Conservation (phyloP, 2,329 filamentous ascomycete genomes). For the Neurospora crassa region DNA sequence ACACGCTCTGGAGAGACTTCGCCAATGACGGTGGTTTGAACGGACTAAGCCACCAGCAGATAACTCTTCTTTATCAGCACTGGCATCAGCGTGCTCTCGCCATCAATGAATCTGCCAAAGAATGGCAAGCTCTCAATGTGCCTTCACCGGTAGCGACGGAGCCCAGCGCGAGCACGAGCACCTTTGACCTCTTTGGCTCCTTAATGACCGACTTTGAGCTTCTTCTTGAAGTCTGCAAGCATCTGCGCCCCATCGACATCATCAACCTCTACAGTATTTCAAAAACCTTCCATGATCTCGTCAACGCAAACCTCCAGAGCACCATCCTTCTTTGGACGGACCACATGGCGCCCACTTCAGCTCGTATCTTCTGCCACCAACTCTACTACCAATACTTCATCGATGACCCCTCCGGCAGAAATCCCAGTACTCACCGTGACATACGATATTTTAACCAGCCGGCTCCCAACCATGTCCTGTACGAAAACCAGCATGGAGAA, state of each 20-base stretch:
- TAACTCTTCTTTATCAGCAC: not conserved
- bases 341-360: constrained; percentile 44
- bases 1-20: not conserved
- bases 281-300: constrained; percentile 48
- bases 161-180: not conserved
- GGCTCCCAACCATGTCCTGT: not conserved
- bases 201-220: constrained; percentile 40
- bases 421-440: constrained; percentile 19
- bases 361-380: constrained; percentile 49
- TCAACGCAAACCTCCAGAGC: constrained; percentile 50
- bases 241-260: constrained; percentile 46
- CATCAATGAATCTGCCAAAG: constrained; percentile 5
- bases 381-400: constrained; percentile 49
- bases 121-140: constrained; percentile 5
- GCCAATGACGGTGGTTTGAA: not conserved
- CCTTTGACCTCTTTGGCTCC: constrained; percentile 33
- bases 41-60: not conserved
- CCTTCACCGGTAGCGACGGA: not conserved
- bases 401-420: constrained; percentile 45
- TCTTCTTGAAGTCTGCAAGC: constrained; percentile 42
- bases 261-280: constrained; percentile 57
- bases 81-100: constrained; percentile 6
- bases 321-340: constrained; percentile 47
- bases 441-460: constrained; percentile 8
- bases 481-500: not conserved